A percentile compares a stretch with the other conserved stretches of the same genome.
These are phyloP conservation scores for Solanum chacoense DNA, from an alignment of 305 asterid species.

Conservation along the genomic window DNA sequence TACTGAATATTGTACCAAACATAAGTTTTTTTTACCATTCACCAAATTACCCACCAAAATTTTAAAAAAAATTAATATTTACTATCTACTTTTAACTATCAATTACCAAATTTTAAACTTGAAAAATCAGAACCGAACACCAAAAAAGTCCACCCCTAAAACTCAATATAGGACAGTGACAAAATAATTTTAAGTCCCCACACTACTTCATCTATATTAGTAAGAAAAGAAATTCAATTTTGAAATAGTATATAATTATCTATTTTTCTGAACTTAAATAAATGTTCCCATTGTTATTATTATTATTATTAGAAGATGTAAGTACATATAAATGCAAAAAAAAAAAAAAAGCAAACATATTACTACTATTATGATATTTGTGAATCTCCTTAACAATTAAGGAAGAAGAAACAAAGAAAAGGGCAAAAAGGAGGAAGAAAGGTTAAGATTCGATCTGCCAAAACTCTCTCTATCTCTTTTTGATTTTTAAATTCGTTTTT, in stretches of 20 bases:
- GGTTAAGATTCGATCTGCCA: slow-evolving; percentile 22
- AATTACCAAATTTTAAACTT: no score
- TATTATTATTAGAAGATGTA: background rate
- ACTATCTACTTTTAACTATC: background rate
- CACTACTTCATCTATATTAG: background rate
- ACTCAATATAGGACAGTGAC: background rate
- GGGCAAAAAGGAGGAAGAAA: slow-evolving; percentile 14
- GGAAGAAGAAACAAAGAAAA: background rate
- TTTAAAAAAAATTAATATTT: no score
- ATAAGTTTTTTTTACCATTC: fast-evolving
- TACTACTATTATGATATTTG: background rate
- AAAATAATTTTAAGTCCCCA: background rate
- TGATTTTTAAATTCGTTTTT: background rate
- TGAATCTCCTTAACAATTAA: background rate
- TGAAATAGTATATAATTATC: background rate
- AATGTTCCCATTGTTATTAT: background rate
- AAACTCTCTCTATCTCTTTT: background rate
- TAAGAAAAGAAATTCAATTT: no score
- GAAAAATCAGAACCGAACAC: no score
- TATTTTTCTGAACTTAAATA: background rate
- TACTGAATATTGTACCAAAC: no score
- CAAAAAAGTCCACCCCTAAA: background rate
- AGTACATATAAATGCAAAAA: background rate
- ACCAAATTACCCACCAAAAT: background rate
- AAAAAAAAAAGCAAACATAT: background rate